Conservation (phyloP, 768 basidiomycete species). For the Sporobolomyces pararoseus region DNA sequence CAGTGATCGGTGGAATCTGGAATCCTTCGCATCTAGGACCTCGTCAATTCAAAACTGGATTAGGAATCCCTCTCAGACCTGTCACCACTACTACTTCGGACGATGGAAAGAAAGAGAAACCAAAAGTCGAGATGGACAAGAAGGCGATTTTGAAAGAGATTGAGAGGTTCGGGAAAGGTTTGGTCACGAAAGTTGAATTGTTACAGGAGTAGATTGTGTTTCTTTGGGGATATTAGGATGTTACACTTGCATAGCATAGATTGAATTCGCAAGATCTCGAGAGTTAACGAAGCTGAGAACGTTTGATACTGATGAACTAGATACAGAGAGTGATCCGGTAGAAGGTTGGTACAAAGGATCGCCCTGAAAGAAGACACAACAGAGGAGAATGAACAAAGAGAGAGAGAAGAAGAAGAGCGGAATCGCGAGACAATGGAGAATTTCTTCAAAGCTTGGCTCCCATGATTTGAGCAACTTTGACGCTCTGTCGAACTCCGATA, state of each 20-base stretch:
- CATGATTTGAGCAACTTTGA: constrained; percentile 43
- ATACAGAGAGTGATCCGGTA: not conserved
- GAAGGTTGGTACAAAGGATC: not conserved
- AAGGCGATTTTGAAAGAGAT: constrained; percentile 68
- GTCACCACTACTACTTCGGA: too few species aligned
- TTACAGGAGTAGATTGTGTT: constrained; percentile 1
- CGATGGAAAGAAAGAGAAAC: constrained; percentile 48
- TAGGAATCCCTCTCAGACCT: constrained; percentile 72
- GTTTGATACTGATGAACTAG: too few species aligned
- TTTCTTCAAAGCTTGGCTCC: constrained; percentile 20
- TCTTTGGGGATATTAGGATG: too few species aligned
- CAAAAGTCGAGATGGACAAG: constrained; percentile 47
- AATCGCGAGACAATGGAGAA: too few species aligned
- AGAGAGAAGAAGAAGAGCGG: not conserved
- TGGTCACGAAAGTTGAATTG: constrained; percentile 54
- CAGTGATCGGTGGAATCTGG: constrained; percentile 78
- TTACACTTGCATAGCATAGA: too few species aligned
- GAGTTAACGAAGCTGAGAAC: too few species aligned
- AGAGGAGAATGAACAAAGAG: not conserved
- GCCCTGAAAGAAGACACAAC: not conserved
- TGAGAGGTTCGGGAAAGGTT: constrained; percentile 65
- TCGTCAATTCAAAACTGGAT: constrained; percentile 72
- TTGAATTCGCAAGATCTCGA: not conserved
- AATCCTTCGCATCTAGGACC: constrained; percentile 65
- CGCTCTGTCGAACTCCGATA: constrained; percentile 28